Conservation (phyloP, 371 early-diverging fungal species). For the Blakeslea trispora region DNA sequence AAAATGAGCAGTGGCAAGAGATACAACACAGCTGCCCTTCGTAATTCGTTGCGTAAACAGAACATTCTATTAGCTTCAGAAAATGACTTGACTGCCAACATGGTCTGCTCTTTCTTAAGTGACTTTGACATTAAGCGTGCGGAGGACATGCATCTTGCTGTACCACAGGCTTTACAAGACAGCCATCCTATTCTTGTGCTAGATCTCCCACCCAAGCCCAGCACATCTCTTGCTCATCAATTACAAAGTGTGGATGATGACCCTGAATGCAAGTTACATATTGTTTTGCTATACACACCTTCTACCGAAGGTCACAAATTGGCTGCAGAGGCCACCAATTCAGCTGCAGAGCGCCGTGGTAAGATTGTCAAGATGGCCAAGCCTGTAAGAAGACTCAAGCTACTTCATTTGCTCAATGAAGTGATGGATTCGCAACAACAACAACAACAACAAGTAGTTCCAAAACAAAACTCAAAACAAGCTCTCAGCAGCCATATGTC, state of each 20-base stretch:
- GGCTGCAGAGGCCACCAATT: slow-evolving; percentile 45
- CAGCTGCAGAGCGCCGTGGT: slow-evolving; percentile 44
- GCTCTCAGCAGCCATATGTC: slow-evolving; percentile 30
- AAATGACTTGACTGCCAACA: slow-evolving; percentile 39
- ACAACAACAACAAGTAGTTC: slow-evolving; percentile 14
- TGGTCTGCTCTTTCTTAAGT: slow-evolving; percentile 36
- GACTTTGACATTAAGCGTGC: slow-evolving; percentile 37
- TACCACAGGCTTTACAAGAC: slow-evolving; percentile 44
- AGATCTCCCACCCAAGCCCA: slow-evolving; percentile 48
- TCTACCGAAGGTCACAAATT: slow-evolving; percentile 50
- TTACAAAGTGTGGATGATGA: slow-evolving; percentile 49
- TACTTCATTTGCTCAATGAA: slow-evolving; percentile 43
- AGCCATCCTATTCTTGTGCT: slow-evolving; percentile 39
- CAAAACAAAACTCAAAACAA: slow-evolving; percentile 12
- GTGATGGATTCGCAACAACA: slow-evolving; percentile 30
- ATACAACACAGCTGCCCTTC: slow-evolving; percentile 14
- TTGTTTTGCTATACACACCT: slow-evolving; percentile 45
- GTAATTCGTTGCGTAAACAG: slow-evolving; percentile 21
- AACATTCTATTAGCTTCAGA: slow-evolving; percentile 42
- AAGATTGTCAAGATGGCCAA: slow-evolving; percentile 57
- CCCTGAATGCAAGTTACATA: slow-evolving; percentile 48
- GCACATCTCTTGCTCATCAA: slow-evolving; percentile 39
- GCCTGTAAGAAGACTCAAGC: slow-evolving; percentile 55
- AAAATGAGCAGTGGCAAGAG: slow-evolving; percentile 15
- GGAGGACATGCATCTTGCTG: slow-evolving; percentile 40